A percentile compares a stretch with the other conserved stretches of the same genome.
phyloP scores from a whole-genome alignment of 208 protist genomes.

The Blastocrithidia nonstop region DNA sequence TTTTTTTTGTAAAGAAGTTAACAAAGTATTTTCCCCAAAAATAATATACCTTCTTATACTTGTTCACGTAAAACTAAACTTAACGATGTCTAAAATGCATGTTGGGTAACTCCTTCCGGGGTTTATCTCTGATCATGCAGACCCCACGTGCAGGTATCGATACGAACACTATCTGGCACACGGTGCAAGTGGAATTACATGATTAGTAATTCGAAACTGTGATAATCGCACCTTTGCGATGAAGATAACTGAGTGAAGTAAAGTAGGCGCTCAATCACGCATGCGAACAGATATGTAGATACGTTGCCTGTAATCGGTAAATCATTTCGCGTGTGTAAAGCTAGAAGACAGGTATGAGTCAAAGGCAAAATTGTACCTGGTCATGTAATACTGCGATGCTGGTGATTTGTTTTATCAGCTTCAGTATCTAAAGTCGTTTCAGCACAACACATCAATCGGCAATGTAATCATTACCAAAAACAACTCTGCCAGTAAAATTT shows the following conservation, averaged over 20 bases:
- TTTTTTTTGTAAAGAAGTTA: too few relatives aligned
- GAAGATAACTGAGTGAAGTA: not conserved
- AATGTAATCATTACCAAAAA: too few relatives aligned
- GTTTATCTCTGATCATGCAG: too few relatives aligned
- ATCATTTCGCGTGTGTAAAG: not conserved
- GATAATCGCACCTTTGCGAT: not conserved
- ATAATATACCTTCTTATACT: too few relatives aligned
- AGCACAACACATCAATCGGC: not conserved
- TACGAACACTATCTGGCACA: not conserved
- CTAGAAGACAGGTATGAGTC: not conserved
- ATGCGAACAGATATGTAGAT: not conserved
- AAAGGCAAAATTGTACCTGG: not conserved
- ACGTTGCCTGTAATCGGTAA: not conserved
- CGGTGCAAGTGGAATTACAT: not conserved
- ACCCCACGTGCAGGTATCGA: not conserved
- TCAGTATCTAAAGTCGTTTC: slow-evolving; percentile 23
- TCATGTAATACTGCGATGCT: slow-evolving; percentile 66
- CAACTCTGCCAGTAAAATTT: too few relatives aligned
- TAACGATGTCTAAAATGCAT: too few relatives aligned
- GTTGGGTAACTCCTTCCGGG: too few relatives aligned
- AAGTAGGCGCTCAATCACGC: too few relatives aligned
- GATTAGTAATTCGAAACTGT: not conserved
- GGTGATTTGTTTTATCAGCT: slow-evolving; percentile 58
- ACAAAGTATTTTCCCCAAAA: too few relatives aligned
- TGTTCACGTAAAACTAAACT: too few relatives aligned